Base-by-base conservation (phyloP, 1,284 basidiomycete species). In the Ustilago lituana region DNA sequence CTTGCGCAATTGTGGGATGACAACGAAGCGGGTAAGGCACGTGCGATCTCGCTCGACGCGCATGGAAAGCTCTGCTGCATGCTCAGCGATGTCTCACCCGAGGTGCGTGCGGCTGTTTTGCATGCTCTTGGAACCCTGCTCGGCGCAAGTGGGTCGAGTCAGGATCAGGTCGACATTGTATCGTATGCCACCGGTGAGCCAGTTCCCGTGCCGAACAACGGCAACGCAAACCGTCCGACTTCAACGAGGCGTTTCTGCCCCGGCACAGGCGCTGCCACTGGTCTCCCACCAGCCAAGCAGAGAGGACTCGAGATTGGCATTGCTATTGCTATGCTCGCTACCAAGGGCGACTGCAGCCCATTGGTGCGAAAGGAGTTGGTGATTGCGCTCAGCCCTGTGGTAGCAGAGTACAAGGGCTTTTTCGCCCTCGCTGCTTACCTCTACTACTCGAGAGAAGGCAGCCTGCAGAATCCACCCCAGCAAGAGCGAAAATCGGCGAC, bases 371-470 rank as follows among this genome's bases (percentile, higher is more conserved):
- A 97, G 83, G 96, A 98, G 82, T 85, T 98, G 11, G 86, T 98
- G 32, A 88, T 97, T 32, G 87, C 98, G 36, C 89, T 98, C 48
- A 94, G 92, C 73, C 93, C 93, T 73, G 85, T 98, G 20, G 94
- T 95, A 14, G 91, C 93, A 80, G 94, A 97, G 83, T 98, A 94
- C 91, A 86, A 93, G 60, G 94, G 95, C 10, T 93, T 93, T 85
- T 94, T 98, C 75, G 91, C 95, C 43, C 89, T 94, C 29, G 95
- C 94, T 53, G 94, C 95, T 0, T 98, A 95, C 93, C 84, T 93
- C 23, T 94, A 94, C 84, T 93, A 92, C 89, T 91, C 80, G 91
- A 93, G 81, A 32, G 59, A 57, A 53, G 58, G 33, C 20, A 59
- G 33, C 15, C 22, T 52, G 32, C 45, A 52, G 26, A 60, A 40